phyloP scores from a whole-genome alignment of 192 early-diverging fungal genomes.

The Coemansia sp. region DNA sequence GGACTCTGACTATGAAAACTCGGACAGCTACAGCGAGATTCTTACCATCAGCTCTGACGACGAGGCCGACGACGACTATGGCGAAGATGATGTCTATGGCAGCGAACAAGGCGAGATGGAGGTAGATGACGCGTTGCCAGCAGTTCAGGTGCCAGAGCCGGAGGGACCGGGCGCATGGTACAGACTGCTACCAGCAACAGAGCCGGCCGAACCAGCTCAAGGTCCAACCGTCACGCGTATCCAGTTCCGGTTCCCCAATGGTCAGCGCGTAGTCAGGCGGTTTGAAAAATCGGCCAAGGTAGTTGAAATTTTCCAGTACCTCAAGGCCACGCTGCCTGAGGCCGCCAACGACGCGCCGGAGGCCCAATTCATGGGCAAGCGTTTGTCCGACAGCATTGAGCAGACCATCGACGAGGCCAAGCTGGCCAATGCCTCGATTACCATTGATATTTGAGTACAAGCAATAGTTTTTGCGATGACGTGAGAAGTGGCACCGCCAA shows the following conservation, averaged over 20 bases:
- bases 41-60: slow-evolving; percentile 29
- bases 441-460: slow-evolving; percentile 37
- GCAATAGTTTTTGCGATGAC: not conserved
- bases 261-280: slow-evolving; percentile 72
- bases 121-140: slow-evolving; percentile 25
- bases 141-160: slow-evolving; percentile 16
- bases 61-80: slow-evolving; percentile 23
- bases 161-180: slow-evolving; percentile 42
- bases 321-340: slow-evolving; percentile 74
- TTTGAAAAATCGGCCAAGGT: slow-evolving; percentile 79
- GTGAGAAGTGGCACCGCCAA: not conserved
- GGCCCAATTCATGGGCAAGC: slow-evolving; percentile 69
- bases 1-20: slow-evolving; percentile 28
- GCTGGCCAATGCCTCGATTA: slow-evolving; percentile 63
- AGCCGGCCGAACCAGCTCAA: slow-evolving; percentile 49
- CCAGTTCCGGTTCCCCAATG: slow-evolving; percentile 83
- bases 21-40: slow-evolving; percentile 50
- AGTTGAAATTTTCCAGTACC: slow-evolving; percentile 76
- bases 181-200: slow-evolving; percentile 21
- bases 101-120: slow-evolving; percentile 35
- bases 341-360: slow-evolving; percentile 62
- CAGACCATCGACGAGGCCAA: slow-evolving; percentile 77
- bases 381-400: slow-evolving; percentile 65
- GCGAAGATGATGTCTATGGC: slow-evolving; percentile 35
- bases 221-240: slow-evolving; percentile 70